These are phyloP conservation scores for Geotrichum candidum DNA, from an alignment of 1,139 yeast genomes.

Conservation along the genomic window DNA sequence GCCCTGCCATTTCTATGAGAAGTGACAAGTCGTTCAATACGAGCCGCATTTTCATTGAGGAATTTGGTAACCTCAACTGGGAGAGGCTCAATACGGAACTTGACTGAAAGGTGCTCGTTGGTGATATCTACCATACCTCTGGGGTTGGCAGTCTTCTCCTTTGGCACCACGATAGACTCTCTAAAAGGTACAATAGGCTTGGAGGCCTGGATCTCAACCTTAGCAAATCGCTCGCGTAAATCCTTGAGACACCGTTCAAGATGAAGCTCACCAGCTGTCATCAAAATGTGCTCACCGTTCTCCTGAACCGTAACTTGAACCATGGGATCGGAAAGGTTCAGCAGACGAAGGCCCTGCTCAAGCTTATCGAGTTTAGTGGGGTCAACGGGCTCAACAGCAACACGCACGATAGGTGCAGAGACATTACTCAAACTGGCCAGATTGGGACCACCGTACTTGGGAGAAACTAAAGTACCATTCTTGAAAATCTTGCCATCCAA, in stretches of 20 bases:
- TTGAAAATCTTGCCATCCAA: slow-evolving; percentile 75
- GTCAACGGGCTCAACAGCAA: slow-evolving; percentile 88
- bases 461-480: slow-evolving; percentile 69
- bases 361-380: slow-evolving; percentile 72
- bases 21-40: slow-evolving; percentile 33
- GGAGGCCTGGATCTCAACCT: slow-evolving; percentile 77
- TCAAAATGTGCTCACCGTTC: slow-evolving; percentile 83
- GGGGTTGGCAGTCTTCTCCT: slow-evolving; percentile 19
- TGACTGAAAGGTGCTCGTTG: slow-evolving; percentile 45
- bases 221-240: slow-evolving; percentile 85
- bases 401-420: slow-evolving; percentile 83
- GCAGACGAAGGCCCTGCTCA: slow-evolving; percentile 68
- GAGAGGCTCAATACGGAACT: slow-evolving; percentile 51
- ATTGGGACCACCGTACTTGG: slow-evolving; percentile 51
- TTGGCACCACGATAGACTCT: slow-evolving; percentile 60
- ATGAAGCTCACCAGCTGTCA: slow-evolving; percentile 95
- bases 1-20: slow-evolving; percentile 3
- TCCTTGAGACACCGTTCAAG: slow-evolving; percentile 87
- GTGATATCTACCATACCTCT: slow-evolving; percentile 40
- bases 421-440: slow-evolving; percentile 62
- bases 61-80: slow-evolving; percentile 48
- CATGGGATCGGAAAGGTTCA: slow-evolving; percentile 89
- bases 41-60: slow-evolving; percentile 44
- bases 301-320: slow-evolving; percentile 81
- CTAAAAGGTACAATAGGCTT: slow-evolving; percentile 94